Evolutionary conservation across 139 green algal genomes (phyloP), one percentile per base, ranked within the genome.

Genomic region (Monoraphidium neglectum): DNA sequence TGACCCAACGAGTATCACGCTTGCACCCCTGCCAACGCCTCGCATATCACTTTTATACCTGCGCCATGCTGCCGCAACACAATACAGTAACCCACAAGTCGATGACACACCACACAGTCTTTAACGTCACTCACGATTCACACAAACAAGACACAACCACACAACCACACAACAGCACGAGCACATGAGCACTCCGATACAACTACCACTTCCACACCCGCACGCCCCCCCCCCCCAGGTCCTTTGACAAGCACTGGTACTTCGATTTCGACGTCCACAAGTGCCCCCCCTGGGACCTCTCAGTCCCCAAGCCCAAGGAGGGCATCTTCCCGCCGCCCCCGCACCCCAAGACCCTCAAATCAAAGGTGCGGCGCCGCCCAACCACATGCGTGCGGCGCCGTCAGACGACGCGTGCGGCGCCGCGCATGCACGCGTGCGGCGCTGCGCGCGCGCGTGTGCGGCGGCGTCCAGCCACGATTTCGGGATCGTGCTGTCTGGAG

Each of bases 221-320:
- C 43, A 8, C 43, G 12, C 8, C 8, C 8, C 43, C 43, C 8
- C 43, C 43, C 43, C 43, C 43, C 43, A 51, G 43, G 43, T 61
- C 38, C 4, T 80, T 56, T 56, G 75, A 80, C 66, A 80, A 80
- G 75, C 75, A 80, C 40, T 80, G 47, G n/a, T 80, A 80, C 66
- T 80, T 80, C 62, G 66, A 62, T 53, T 80, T 80, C 70, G 75
- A 80, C 56, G 30, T 28, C 26, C 66, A 75, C 54, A 69, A 75
- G 54, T 80, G 75, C 68, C 54, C 75, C n/a, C 75, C 75, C 53
- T 80, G 75, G 75, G 36, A 69, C 26, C 53, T 69, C 8, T 5
- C 3, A 16, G 23, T 38, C 26, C 65, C 70, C 36, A 69, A 74
- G 56, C 75, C 75, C 33, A 70, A 70, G 53, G 66, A 32, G 15